A percentile compares a stretch with the other conserved stretches of the same genome.
phyloP scores from a whole-genome alignment of 352 stramenopile genomes.

The Achlya hypogyna region DNA sequence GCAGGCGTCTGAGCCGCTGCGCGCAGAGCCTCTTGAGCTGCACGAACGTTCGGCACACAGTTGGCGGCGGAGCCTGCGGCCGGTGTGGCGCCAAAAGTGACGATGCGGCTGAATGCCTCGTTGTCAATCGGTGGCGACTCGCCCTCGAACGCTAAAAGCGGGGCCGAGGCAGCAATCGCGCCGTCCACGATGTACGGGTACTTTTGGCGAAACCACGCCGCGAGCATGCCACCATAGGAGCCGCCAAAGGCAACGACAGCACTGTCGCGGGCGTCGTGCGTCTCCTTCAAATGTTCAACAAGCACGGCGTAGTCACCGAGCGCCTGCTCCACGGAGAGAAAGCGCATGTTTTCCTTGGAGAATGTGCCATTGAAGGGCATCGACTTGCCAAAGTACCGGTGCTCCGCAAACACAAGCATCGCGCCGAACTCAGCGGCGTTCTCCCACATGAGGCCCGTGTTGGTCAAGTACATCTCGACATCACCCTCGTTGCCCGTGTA shows the following conservation, averaged over 20 bases:
- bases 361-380: conserved; percentile 42
- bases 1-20: conserved; percentile 34
- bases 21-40: conserved; percentile 43
- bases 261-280: conserved; percentile 31
- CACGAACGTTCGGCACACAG: conserved; percentile 74
- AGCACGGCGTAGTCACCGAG: conserved; percentile 82
- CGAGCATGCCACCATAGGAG: conserved; percentile 91
- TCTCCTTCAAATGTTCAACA: conserved; percentile 43
- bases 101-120: conserved; percentile 45
- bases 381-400: conserved; percentile 94
- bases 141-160: conserved; percentile 65
- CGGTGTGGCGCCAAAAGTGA: conserved; percentile 55
- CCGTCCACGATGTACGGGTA: conserved; percentile 86
- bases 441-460: conserved; percentile 95
- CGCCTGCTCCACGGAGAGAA: conserved; percentile 78
- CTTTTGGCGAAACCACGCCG: conserved; percentile 87
- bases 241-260: conserved; percentile 88
- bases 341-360: conserved; percentile 54
- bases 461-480: conserved; percentile 92
- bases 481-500: conserved; percentile 94
- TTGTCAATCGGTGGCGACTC: conserved; percentile 54
- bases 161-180: conserved; percentile 87
- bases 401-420: conserved; percentile 94
- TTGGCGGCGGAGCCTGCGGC: conserved; percentile 50
- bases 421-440: conserved; percentile 85